Conservation (phyloP, 441 rosid genomes). For the Populus hybrid region DNA sequence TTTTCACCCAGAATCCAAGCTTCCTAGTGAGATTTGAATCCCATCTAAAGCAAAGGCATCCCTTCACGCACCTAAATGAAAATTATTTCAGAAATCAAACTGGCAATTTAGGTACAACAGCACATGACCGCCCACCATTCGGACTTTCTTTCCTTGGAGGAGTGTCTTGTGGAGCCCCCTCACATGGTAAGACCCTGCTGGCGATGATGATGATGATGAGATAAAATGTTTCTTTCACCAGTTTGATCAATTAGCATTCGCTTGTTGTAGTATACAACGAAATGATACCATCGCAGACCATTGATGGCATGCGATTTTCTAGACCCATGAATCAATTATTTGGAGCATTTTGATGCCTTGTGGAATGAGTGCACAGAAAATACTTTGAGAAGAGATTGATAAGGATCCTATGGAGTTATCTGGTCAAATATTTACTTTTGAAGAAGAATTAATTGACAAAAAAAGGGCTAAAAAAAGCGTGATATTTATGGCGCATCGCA, state of each 20-base stretch:
- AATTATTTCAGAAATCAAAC: slow-evolving; percentile 22
- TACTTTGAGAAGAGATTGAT: neutral
- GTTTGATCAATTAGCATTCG: neutral
- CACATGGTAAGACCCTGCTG: slow-evolving; percentile 27
- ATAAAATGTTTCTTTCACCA: slow-evolving; percentile 14
- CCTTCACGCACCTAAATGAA: neutral
- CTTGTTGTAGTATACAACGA: neutral
- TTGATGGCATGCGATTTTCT: neutral
- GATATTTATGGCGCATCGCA: no score
- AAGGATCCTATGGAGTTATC: neutral
- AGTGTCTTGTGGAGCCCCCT: slow-evolving; percentile 26
- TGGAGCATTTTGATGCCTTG: neutral
- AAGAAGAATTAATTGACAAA: no score
- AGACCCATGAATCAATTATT: neutral
- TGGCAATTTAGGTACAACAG: slow-evolving; percentile 34
- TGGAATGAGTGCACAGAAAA: neutral
- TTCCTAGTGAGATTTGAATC: neutral
- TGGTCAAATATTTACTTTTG: neutral
- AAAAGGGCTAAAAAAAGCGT: no score
- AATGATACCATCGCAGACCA: neutral
- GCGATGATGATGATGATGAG: neutral
- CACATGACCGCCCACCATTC: slow-evolving; percentile 30
- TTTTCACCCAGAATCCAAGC: slow-evolving; percentile 13
- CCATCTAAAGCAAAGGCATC: neutral
- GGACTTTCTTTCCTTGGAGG: neutral